These are phyloP conservation scores for Botrytis elliptica DNA, from an alignment of 2,329 filamentous ascomycete species.

Conservation along the genomic window DNA sequence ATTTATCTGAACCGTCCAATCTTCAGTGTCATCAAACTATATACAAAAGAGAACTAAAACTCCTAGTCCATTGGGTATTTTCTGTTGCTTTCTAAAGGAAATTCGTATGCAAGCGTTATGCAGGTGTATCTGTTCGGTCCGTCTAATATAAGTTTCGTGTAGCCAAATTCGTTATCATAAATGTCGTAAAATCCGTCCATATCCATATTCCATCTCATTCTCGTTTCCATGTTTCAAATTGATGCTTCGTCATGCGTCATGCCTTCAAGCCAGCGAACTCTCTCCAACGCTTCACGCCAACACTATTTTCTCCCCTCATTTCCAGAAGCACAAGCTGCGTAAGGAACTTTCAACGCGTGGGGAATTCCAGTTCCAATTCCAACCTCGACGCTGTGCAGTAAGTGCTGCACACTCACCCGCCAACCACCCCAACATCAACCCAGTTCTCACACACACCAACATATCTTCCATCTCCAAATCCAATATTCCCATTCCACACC, in stretches of 20 bases:
- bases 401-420: conserved; percentile 7
- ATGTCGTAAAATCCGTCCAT: background rate
- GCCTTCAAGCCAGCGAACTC: background rate
- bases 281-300: background rate
- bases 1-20: background rate
- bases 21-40: background rate
- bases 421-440: conserved; percentile 16
- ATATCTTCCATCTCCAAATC: conserved; percentile 6
- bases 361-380: conserved; percentile 2
- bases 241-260: background rate
- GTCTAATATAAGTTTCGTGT: background rate
- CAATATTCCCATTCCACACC: background rate
- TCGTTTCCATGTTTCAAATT: conserved; percentile 3
- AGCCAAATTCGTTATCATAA: conserved; percentile 7
- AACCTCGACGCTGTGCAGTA: background rate
- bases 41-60: conserved; percentile 7
- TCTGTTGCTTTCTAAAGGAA: conserved; percentile 8
- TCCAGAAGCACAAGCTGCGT: conserved; percentile 1
- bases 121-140: conserved; percentile 1
- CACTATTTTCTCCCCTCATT: background rate
- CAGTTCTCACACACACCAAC: conserved; percentile 1
- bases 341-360: background rate
- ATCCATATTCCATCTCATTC: background rate
- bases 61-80: conserved; percentile 17
- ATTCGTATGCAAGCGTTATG: conserved; percentile 6